Evolutionary conservation across 352 stramenopile species (phyloP), one percentile per base, ranked within the genome.

Genomic region (Globisporangium radiosum): DNA sequence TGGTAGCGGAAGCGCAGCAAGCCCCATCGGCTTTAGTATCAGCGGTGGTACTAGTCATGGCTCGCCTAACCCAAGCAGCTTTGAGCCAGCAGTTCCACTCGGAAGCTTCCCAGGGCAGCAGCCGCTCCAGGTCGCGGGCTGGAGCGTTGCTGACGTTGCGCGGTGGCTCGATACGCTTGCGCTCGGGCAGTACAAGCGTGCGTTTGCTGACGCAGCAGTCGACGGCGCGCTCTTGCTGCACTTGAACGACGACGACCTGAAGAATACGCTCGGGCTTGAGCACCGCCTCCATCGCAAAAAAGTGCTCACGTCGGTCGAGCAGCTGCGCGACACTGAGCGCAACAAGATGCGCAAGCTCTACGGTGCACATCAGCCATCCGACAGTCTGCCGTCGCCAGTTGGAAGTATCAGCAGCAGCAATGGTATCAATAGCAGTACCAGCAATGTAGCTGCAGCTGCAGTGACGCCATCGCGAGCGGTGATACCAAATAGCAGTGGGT

Each of bases 231-330:
- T 98, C 42, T 61, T 98, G 45, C 70, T 96, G 57, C 87, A 98
- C 53, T 72, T 98, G 38, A 87, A 84, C 36, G 79, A 92, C 51
- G 76, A 98, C 47, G 95, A 98, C 62, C 76, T 98, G 13, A 88
- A 90, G 52, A 97, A 97, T 68, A 98, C 90, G 13, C 73, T 98
- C 7, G 91, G 92, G 7, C 94, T 98, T 63, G 92, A 98, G 67
- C 94, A 98, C 64, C 79, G 80, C 9, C 74, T 98, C 17, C 95
- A 98, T 68, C 87, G 95, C 10, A 98, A 98, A 71, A 98, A 98
- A 67, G 92, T 98, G 44, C 67, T 98, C n/a, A 94, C 86, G 33
- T 85, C 81, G 1, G 78, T 97, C 19, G 71, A 85, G 38, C 78
- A 94, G 19, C 69, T 95, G 33, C 73, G 78, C 3, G 75, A 82